phyloP scores from a whole-genome alignment of 805 yeast species.

The Schwanniomyces sp. region DNA sequence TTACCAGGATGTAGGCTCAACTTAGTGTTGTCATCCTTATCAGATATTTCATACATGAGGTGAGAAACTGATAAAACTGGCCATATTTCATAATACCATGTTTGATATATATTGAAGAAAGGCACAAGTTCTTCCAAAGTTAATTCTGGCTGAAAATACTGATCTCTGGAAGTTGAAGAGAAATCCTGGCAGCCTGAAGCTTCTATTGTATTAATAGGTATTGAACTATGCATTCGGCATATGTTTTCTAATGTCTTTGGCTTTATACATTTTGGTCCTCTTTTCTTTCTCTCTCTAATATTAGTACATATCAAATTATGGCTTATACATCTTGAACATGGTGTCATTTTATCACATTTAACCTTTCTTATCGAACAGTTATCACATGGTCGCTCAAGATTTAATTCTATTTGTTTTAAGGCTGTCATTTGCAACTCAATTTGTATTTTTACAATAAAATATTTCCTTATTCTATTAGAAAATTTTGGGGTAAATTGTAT shows the following conservation, averaged over 20 bases:
- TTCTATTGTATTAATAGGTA: neutral
- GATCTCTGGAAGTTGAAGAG: neutral
- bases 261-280: slow-evolving; percentile 36
- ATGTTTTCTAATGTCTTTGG: slow-evolving; percentile 21
- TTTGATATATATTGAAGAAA: slow-evolving; percentile 37
- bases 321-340: slow-evolving; percentile 31
- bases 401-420: neutral
- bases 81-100: slow-evolving; percentile 44
- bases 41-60: slow-evolving; percentile 21
- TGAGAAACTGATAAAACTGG: slow-evolving; percentile 35
- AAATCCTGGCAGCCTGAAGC: too few species aligned
- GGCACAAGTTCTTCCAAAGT: slow-evolving; percentile 26
- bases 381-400: slow-evolving; percentile 38
- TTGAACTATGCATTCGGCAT: neutral
- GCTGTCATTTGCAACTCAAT: neutral
- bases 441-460: too few species aligned
- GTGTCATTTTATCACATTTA: slow-evolving; percentile 29
- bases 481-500: too few species aligned
- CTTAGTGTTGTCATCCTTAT: slow-evolving; percentile 4
- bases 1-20: slow-evolving; percentile 11
- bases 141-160: slow-evolving; percentile 1
- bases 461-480: too few species aligned
- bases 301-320: slow-evolving; percentile 35
- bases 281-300: slow-evolving; percentile 29
- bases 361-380: slow-evolving; percentile 38